These are phyloP conservation scores for Penicillium sp. DNA, from an alignment of 2,329 filamentous ascomycete genomes.

Conservation along the genomic window DNA sequence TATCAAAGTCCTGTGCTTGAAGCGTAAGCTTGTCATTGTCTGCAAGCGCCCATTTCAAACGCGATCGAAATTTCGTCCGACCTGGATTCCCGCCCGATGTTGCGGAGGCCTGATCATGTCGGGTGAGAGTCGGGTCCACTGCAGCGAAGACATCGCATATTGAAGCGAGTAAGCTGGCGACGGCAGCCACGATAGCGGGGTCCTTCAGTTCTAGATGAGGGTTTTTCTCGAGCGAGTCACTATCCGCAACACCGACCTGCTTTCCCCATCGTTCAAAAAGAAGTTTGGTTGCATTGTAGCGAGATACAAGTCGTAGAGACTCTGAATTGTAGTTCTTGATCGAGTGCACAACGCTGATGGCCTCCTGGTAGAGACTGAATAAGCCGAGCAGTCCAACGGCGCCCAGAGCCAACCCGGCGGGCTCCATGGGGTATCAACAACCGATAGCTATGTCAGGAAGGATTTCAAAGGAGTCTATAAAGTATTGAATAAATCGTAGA, in stretches of 20 bases:
- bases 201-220: not conserved
- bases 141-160: not conserved
- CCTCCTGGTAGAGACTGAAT: not conserved
- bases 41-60: not conserved
- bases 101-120: not conserved
- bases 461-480: too few species aligned
- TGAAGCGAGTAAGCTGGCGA: not conserved
- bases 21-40: not conserved
- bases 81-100: too few species aligned
- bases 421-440: not conserved
- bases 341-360: not conserved
- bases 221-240: not conserved
- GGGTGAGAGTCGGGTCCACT: not conserved
- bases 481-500: too few species aligned
- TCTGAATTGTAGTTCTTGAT: not conserved
- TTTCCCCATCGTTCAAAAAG: slow-evolving; percentile 3
- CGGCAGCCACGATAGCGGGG: not conserved
- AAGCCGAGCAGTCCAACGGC: not conserved
- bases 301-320: not conserved
- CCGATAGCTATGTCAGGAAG: too few species aligned
- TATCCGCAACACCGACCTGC: not conserved
- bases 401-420: not conserved
- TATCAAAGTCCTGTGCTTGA: slow-evolving; percentile 1
- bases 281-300: not conserved
- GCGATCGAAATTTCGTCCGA: not conserved